phyloP scores from a whole-genome alignment of 345 rosid genomes.

The Alliaria petiolata region DNA sequence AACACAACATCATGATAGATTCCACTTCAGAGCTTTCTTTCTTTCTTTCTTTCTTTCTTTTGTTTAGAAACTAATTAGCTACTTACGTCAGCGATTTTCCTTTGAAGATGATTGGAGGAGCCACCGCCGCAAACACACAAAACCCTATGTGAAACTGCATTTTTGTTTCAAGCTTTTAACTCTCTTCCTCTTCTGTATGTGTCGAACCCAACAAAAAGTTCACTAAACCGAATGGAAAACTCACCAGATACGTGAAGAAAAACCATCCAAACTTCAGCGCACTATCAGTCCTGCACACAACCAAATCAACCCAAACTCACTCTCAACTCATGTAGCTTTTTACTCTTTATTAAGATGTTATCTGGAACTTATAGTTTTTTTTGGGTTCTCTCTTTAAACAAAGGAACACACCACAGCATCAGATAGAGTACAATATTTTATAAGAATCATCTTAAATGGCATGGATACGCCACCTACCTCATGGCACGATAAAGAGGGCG shows the following conservation, averaged over 20 bases:
- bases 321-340: background rate
- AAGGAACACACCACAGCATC: conserved; percentile 4
- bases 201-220: background rate
- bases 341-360: background rate
- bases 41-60: background rate
- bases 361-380: background rate
- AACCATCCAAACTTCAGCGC: conserved; percentile 96
- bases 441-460: background rate
- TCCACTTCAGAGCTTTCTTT: background rate
- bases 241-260: conserved; percentile 73
- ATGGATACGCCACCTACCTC: background rate
- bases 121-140: conserved; percentile 79
- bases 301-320: conserved; percentile 15
- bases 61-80: background rate
- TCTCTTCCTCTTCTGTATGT: conserved; percentile 2
- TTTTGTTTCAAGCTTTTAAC: conserved; percentile 3
- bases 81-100: conserved; percentile 94
- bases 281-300: conserved; percentile 82
- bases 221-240: conserved; percentile 13
- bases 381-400: background rate
- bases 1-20: conserved; percentile 6
- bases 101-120: conserved; percentile 89
- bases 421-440: background rate
- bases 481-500: conserved; percentile 1
- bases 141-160: conserved; percentile 85